These are phyloP conservation scores for Jacaranda copaia DNA, from an alignment of 257 asterid genomes.

Conservation along the genomic window DNA sequence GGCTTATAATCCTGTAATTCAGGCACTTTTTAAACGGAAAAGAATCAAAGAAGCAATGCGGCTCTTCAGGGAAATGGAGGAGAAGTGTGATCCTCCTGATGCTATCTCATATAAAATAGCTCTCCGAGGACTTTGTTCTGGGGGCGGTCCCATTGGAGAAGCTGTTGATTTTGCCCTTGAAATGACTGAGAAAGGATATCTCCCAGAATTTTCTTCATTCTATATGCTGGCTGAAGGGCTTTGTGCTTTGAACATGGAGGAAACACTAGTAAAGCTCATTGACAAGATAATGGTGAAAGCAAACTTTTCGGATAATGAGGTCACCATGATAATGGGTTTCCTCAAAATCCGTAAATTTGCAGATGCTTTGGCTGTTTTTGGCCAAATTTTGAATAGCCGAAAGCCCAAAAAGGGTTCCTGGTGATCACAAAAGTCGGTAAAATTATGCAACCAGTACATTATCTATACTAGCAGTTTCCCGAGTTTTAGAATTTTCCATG, in stretches of 20 bases:
- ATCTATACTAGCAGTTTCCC: conserved; percentile 14
- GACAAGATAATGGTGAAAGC: conserved; percentile 66
- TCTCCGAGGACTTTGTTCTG: conserved; percentile 83
- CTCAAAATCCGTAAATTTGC: conserved; percentile 73
- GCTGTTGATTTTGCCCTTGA: conserved; percentile 87
- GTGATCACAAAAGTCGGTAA: conserved; percentile 31
- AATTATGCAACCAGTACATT: conserved; percentile 15
- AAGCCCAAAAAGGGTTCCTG: conserved; percentile 54
- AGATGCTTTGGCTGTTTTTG: conserved; percentile 76
- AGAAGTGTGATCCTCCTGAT: conserved; percentile 78
- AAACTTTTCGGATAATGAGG: conserved; percentile 66
- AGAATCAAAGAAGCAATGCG: conserved; percentile 74
- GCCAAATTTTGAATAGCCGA: conserved; percentile 60
- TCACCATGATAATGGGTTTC: conserved; percentile 74
- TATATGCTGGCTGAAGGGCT: conserved; percentile 91
- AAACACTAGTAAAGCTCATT: conserved; percentile 61
- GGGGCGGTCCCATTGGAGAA: conserved; percentile 87
- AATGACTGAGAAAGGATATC: conserved; percentile 72
- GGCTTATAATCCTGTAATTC: conserved; percentile 86
- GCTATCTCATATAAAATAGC: conserved; percentile 72
- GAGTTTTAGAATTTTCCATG: conserved; percentile 2
- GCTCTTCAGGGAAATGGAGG: conserved; percentile 93
- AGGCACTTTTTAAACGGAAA: conserved; percentile 68
- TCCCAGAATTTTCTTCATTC: conserved; percentile 77
- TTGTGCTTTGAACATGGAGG: conserved; percentile 77